phyloP scores from a whole-genome alignment of 2,329 filamentous ascomycete genomes.

The Phoma sp. region DNA sequence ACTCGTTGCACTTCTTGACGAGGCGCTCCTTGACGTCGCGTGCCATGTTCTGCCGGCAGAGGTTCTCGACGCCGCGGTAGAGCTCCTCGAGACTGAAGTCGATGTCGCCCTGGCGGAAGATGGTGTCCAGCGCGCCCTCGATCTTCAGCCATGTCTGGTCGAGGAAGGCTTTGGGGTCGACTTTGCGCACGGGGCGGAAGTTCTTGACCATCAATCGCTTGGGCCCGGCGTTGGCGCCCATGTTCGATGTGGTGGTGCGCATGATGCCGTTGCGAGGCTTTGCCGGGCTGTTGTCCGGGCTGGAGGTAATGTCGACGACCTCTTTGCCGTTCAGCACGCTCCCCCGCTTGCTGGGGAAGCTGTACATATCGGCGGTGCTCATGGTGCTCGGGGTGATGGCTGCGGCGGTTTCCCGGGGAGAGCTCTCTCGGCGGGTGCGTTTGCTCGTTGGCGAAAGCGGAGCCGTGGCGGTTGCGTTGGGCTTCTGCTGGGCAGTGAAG shows the following conservation, averaged over 20 bases:
- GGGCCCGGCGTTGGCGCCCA: constrained; percentile 69
- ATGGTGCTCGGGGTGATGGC: constrained; percentile 26
- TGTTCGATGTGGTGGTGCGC: constrained; percentile 66
- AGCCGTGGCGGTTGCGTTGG: constrained; percentile 31
- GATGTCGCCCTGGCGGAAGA: constrained; percentile 72
- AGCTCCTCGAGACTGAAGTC: constrained; percentile 80
- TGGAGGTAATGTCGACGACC: constrained; percentile 41
- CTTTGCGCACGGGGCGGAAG: constrained; percentile 69
- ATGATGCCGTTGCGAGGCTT: constrained; percentile 50
- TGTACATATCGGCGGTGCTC: constrained; percentile 47
- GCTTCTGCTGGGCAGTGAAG: constrained; percentile 47
- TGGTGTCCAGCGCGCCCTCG: constrained; percentile 72
- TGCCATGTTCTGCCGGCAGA: constrained; percentile 81
- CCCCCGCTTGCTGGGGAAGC: constrained; percentile 42
- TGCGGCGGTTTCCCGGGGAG: constrained; percentile 22
- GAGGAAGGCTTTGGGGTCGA: constrained; percentile 79
- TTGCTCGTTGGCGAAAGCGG: constrained; percentile 42
- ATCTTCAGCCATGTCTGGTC: constrained; percentile 77
- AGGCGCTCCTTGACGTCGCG: constrained; percentile 72
- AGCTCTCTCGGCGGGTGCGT: constrained; percentile 40
- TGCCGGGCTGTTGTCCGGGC: constrained; percentile 52
- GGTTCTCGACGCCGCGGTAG: constrained; percentile 89
- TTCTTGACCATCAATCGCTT: constrained; percentile 96
- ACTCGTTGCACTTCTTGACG: constrained; percentile 68
- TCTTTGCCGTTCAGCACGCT: constrained; percentile 24